Conservation (phyloP, 495 filamentous ascomycete genomes). For the Cercophora sp. region DNA sequence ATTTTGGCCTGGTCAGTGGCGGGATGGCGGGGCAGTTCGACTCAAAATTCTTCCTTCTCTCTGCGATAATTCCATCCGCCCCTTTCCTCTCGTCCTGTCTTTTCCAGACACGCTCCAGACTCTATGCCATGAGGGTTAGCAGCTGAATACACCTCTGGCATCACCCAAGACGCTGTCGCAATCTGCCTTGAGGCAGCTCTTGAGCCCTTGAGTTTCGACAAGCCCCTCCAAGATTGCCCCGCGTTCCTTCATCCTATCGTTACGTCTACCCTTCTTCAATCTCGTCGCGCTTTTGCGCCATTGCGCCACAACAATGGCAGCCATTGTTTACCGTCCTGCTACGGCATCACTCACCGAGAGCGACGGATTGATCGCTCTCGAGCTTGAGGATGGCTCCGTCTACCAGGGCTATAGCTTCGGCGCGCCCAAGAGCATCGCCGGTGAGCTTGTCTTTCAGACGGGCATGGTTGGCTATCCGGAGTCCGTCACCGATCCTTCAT, state of each 20-base stretch:
- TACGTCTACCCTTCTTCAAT: neutral
- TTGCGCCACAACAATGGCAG: conserved; percentile 36
- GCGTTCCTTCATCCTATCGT: conserved; percentile 3
- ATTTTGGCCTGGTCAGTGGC: conserved; percentile 15
- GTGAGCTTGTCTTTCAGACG: conserved; percentile 98
- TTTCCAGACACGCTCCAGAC: conserved; percentile 1
- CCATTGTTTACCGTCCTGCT: conserved; percentile 50
- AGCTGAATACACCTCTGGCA: conserved; percentile 10
- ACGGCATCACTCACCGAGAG: conserved; percentile 47
- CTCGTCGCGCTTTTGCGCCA: neutral
- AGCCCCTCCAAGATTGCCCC: neutral
- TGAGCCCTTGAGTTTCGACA: conserved; percentile 1
- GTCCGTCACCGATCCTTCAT: conserved; percentile 97
- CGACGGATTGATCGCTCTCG: conserved; percentile 68
- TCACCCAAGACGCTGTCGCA: conserved; percentile 4
- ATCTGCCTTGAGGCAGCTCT: conserved; percentile 12
- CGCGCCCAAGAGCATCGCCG: conserved; percentile 83
- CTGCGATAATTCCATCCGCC: conserved; percentile 1
- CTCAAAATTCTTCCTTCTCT: conserved; percentile 15
- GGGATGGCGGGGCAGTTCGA: conserved; percentile 18
- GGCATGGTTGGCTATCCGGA: conserved; percentile 99
- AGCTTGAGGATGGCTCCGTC: conserved; percentile 82
- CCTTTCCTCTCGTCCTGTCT: conserved; percentile 5
- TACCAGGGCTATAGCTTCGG: conserved; percentile 96
- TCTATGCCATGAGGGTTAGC: conserved; percentile 11